phyloP scores from a whole-genome alignment of 768 basidiomycete genomes.

The Tephrocybe sp. region DNA sequence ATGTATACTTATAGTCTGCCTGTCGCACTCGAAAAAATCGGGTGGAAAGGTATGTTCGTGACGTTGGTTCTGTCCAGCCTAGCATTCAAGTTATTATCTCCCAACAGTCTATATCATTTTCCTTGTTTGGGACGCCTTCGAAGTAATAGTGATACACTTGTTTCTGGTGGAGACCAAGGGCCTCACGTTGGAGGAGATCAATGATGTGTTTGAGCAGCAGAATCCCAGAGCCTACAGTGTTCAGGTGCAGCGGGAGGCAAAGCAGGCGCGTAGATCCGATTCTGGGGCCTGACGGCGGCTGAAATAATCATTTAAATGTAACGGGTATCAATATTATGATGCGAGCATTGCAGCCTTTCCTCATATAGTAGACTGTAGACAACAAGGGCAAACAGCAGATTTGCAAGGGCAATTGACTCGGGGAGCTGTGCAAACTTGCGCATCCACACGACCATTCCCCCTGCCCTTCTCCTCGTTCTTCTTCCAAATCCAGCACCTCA shows the following conservation, averaged over 20 bases:
- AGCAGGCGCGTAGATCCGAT: background rate
- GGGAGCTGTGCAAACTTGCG: slow-evolving; percentile 25
- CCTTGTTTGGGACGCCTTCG: slow-evolving; percentile 48
- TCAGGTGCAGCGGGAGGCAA: slow-evolving; percentile 14
- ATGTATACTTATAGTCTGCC: slow-evolving; percentile 33
- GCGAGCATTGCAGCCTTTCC: background rate
- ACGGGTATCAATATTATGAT: background rate
- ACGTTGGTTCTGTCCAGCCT: background rate
- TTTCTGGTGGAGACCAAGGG: slow-evolving; percentile 54
- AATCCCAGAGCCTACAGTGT: slow-evolving; percentile 41
- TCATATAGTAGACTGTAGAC: background rate
- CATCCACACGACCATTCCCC: slow-evolving; percentile 38
- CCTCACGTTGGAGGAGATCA: slow-evolving; percentile 51
- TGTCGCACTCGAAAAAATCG: slow-evolving; percentile 42
- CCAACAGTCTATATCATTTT: slow-evolving; percentile 49
- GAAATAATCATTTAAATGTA: background rate
- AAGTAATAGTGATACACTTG: slow-evolving; percentile 45
- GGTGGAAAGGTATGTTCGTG: slow-evolving; percentile 43
- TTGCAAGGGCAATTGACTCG: slow-evolving; percentile 15
- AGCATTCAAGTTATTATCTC: background rate
- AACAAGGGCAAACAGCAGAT: slow-evolving; percentile 32
- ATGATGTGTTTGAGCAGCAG: slow-evolving; percentile 42
- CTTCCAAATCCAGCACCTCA: slow-evolving; percentile 18
- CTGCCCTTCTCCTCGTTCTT: slow-evolving; percentile 18
- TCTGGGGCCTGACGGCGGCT: background rate